Percentiles rank a stretch among this genome's conserved stretches.
Evolutionary conservation across 768 basidiomycete genomes (phyloP).

Genomic region (Pleurotus tuoliensis): DNA sequence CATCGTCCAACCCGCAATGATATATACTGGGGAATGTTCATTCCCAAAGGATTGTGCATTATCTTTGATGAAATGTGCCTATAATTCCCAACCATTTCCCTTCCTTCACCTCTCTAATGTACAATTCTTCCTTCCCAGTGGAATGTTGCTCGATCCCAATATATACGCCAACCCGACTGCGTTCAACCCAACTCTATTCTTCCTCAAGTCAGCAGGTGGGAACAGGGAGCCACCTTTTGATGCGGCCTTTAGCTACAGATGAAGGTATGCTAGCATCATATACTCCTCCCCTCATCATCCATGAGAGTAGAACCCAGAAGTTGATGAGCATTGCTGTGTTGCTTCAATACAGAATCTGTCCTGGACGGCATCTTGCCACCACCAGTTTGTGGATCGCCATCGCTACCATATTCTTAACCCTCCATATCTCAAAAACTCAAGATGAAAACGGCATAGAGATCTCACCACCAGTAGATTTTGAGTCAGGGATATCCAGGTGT

Average conservation of each 20-base stretch:
- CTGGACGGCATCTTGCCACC: conserved; percentile 51
- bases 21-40: conserved; percentile 12
- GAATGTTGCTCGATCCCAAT: conserved; percentile 20
- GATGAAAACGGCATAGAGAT: conserved; percentile 38
- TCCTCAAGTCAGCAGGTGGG: conserved; percentile 16
- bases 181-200: conserved; percentile 23
- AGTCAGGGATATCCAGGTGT: conserved; percentile 42
- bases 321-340: neutral
- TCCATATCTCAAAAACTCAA: conserved; percentile 37
- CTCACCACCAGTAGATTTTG: conserved; percentile 34
- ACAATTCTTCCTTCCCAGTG: conserved; percentile 12
- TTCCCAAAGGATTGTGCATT: conserved; percentile 13
- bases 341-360: conserved; percentile 38
- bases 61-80: conserved; percentile 20
- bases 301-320: neutral
- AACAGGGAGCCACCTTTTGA: conserved; percentile 20
- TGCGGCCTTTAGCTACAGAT: conserved; percentile 27
- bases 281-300: no score
- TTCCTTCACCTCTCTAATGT: neutral
- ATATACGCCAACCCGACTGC: conserved; percentile 19
- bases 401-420: conserved; percentile 38
- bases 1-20: conserved; percentile 15
- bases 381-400: conserved; percentile 41
- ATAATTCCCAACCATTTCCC: no score
- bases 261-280: conserved; percentile 16